A percentile compares a stretch with the other conserved stretches of the same genome.
These are phyloP conservation scores for Ottelia alismoides DNA, from an alignment of 106 monocot species.

Conservation along the genomic window DNA sequence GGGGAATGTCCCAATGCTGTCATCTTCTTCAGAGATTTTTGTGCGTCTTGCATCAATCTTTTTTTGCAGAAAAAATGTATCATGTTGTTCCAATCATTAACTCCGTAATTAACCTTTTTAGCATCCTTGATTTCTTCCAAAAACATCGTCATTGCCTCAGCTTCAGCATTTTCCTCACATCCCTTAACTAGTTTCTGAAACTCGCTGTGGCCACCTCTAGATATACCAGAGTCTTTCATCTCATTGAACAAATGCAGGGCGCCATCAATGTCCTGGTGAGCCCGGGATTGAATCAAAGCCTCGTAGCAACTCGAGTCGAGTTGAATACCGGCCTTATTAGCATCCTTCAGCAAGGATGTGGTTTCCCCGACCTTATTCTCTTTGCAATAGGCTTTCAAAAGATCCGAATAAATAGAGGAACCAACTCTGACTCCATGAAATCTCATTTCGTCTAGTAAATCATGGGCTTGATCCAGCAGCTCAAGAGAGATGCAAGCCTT, in stretches of 20 bases:
- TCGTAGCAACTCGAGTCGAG: constrained; percentile 81
- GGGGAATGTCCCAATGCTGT: constrained; percentile 62
- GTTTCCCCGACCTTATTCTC: constrained; percentile 46
- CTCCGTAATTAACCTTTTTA: constrained; percentile 28
- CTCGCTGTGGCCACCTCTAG: constrained; percentile 24
- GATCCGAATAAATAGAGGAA: constrained; percentile 58
- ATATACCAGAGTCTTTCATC: constrained; percentile 51
- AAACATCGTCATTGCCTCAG: constrained; percentile 47
- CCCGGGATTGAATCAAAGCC: constrained; percentile 40
- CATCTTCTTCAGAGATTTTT: constrained; percentile 89
- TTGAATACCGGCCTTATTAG: constrained; percentile 64
- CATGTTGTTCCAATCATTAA: constrained; percentile 86
- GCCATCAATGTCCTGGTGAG: constrained; percentile 34
- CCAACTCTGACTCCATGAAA: constrained; percentile 62
- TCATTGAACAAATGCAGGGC: constrained; percentile 63
- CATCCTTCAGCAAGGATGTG: constrained; percentile 56
- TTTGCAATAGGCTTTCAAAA: constrained; percentile 79
- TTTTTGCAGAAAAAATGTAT: constrained; percentile 98
- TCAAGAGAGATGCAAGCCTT: constrained; percentile 65
- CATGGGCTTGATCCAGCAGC: constrained; percentile 81
- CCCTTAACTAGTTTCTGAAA: constrained; percentile 46
- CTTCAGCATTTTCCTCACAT: constrained; percentile 24
- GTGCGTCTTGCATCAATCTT: constrained; percentile 84
- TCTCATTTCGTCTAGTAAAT: constrained; percentile 89
- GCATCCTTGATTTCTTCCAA: constrained; percentile 65